Evolutionary conservation across 2,329 filamentous ascomycete genomes (phyloP), one percentile per base, ranked within the genome.

Genomic region (Colletotrichum sansevieriae): DNA sequence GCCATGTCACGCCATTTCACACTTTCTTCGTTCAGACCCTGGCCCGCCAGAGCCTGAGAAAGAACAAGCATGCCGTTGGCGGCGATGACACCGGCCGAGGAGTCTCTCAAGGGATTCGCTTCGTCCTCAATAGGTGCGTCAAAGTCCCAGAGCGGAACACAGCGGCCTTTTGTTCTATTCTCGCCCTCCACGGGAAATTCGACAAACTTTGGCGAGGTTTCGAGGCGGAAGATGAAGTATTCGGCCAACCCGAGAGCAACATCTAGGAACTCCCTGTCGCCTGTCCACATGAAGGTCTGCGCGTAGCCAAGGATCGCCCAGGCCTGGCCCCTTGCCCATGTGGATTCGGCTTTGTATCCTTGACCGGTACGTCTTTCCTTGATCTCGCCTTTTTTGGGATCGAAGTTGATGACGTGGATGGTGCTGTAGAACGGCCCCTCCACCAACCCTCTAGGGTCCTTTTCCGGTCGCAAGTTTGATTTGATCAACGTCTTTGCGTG

Each of bases 251-350:
- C 79, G 4, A 80, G 78, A 0, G 86, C 81, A 0, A 83, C 82
- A 0, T 81, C 73, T 0, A 86, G 75, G 56, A 85, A 86, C 2
- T 76, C 76, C 0, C 65, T 20, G 1, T 84, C 80, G 11, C 80
- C 80, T 0, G 84, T 86, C 83, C 83, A 86, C 37, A 74, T 73
- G 63, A 83, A 86, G 0, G 83, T 82, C 68, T 86, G 84, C 0
- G 84, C 79, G 57, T 84, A 87, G 0, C 84, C 84, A 15, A 85
- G 75, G 15, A 86, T 82, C 0, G 78, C 80, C 84, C 85, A 87
- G 0, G 83, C 84, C 63, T 87, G 85, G 2, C 85, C 85, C 12
- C 85, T 79, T 4, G 81, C 79, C 85, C 85, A 87, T 0, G 83
- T 85, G 0, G 83, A 86, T 18, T 77, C 73, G 39, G 82, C 81